A percentile compares a stretch with the other conserved stretches of the same genome.
phyloP scores from a whole-genome alignment of 2,329 filamentous ascomycete genomes.

The Aspergillus sp. region DNA sequence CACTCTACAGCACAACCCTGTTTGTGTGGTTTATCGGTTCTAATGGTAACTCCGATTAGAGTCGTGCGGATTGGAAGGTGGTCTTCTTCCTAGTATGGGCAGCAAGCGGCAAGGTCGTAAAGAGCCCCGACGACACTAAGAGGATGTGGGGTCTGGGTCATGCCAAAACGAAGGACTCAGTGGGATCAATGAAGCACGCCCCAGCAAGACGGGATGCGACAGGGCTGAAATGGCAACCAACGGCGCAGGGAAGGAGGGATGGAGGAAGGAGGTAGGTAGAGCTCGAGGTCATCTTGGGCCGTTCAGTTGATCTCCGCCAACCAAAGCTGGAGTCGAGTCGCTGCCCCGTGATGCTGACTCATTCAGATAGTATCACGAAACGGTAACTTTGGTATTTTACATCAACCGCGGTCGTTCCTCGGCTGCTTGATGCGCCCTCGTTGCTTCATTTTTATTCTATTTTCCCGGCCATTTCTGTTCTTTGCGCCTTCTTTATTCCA shows the following conservation, averaged over 20 bases:
- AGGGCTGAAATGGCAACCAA: conserved; percentile 9
- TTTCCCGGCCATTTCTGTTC: not conserved
- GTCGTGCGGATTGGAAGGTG: not conserved
- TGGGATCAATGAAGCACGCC: conserved; percentile 19
- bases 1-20: not conserved
- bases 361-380: conserved; percentile 9
- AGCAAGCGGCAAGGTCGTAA: conserved; percentile 10
- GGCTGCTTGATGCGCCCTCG: not conserved
- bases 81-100: not conserved
- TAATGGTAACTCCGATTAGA: not conserved
- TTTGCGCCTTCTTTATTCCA: not conserved
- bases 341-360: conserved; percentile 21
- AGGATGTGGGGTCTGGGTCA: conserved; percentile 48
- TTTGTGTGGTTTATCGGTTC: not conserved
- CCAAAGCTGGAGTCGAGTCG: not conserved
- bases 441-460: not conserved
- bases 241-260: not conserved
- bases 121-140: conserved; percentile 40
- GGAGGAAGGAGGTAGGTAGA: not conserved
- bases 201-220: not conserved
- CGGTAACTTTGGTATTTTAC: not conserved
- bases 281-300: not conserved
- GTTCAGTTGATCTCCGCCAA: not conserved
- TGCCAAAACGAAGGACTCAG: conserved; percentile 34
- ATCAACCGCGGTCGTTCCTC: not conserved